phyloP scores from a whole-genome alignment of 768 basidiomycete species.

The Boletus rubroflammeus region DNA sequence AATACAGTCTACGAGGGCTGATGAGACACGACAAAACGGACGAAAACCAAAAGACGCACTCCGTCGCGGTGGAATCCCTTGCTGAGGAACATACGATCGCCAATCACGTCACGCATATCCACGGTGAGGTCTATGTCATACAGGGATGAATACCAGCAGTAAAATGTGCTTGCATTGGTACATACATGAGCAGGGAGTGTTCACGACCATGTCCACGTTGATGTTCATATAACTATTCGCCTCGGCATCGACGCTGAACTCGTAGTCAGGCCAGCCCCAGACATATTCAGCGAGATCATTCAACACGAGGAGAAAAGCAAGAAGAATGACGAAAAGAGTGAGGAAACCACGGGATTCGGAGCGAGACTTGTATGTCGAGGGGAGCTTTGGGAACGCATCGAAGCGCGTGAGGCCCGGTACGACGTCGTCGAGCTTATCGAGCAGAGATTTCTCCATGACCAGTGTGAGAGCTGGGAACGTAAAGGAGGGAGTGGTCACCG shows the following conservation, averaged over 20 bases:
- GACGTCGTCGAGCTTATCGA: constrained; percentile 61
- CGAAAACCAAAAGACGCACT: constrained; percentile 38
- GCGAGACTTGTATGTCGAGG: constrained; percentile 74
- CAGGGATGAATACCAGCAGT: neutral
- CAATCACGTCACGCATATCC: constrained; percentile 90
- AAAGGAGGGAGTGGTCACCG: neutral
- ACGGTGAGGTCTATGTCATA: constrained; percentile 65
- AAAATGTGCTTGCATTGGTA: constrained; percentile 11
- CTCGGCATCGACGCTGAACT: constrained; percentile 80
- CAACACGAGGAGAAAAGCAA: constrained; percentile 72
- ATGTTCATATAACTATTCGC: constrained; percentile 64
- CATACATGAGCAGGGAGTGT: constrained; percentile 92
- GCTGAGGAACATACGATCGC: constrained; percentile 84
- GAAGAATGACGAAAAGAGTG: constrained; percentile 63
- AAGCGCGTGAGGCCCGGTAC: constrained; percentile 61
- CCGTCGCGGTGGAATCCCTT: constrained; percentile 81
- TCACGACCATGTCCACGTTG: constrained; percentile 90
- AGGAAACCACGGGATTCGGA: constrained; percentile 79
- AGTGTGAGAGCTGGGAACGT: neutral
- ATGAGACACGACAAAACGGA: neutral
- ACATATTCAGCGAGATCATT: constrained; percentile 90
- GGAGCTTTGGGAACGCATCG: constrained; percentile 87
- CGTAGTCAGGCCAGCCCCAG: constrained; percentile 90
- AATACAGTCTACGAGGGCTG: constrained; percentile 57
- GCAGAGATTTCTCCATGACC: constrained; percentile 33